A percentile compares a stretch with the other conserved stretches of the same genome.
phyloP scores from a whole-genome alignment of 345 rosid species.

The Dimocarpus longan region DNA sequence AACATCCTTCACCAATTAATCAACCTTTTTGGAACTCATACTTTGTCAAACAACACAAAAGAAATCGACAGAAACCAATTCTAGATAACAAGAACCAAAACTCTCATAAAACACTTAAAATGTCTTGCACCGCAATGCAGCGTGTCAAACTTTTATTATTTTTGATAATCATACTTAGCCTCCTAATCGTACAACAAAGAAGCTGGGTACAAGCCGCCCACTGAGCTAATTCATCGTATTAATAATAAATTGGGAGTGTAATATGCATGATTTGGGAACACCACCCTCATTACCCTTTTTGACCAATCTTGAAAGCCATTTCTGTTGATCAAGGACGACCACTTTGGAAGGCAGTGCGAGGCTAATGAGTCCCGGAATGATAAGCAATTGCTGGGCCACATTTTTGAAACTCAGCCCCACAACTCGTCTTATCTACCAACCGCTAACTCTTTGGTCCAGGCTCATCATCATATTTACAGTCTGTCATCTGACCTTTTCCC shows the following conservation, averaged over 20 bases:
- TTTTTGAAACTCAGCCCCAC: slow-evolving; percentile 13
- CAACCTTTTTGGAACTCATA: not conserved
- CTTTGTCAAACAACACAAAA: not conserved
- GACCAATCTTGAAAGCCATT: not conserved
- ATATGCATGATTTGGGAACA: not conserved
- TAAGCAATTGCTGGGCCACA: not conserved
- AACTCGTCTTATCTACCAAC: slow-evolving; percentile 3
- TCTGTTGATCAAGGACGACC: slow-evolving; percentile 10
- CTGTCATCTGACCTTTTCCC: not conserved
- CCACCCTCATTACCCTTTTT: not conserved
- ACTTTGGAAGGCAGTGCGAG: slow-evolving; percentile 1
- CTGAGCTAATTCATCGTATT: not conserved
- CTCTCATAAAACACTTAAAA: not conserved
- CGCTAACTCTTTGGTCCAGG: not conserved
- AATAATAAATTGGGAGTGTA: not conserved
- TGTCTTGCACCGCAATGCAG: not conserved
- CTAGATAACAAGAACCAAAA: not conserved
- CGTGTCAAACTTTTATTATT: not conserved
- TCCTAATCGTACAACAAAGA: not conserved
- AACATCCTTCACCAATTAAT: not conserved
- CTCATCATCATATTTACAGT: not conserved
- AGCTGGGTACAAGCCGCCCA: slow-evolving; percentile 10
- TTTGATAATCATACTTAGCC: not conserved
- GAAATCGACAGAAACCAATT: not conserved
- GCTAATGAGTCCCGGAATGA: slow-evolving; percentile 1